Conservation (phyloP, 768 basidiomycete species). For the Lentinula lateritia region DNA sequence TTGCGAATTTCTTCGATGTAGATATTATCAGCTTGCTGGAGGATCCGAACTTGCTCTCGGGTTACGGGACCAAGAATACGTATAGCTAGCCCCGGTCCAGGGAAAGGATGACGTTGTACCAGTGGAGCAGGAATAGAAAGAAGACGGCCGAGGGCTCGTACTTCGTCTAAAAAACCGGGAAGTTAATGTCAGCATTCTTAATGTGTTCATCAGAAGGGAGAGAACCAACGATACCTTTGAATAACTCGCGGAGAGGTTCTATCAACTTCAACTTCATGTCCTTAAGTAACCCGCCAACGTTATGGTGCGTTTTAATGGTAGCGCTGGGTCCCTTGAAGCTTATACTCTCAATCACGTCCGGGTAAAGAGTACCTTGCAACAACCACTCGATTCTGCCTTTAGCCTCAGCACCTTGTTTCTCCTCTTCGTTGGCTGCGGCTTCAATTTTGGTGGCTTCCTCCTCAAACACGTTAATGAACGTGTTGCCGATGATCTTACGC, state of each 20-base stretch:
- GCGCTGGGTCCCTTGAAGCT: slow-evolving; percentile 99
- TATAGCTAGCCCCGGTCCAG: slow-evolving; percentile 96
- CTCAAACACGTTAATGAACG: slow-evolving; percentile 97
- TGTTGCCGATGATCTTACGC: slow-evolving; percentile 97
- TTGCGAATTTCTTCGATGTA: slow-evolving; percentile 97
- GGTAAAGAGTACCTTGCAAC: slow-evolving; percentile 95
- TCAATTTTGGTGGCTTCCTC: slow-evolving; percentile 90
- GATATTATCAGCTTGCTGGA: slow-evolving; percentile 90
- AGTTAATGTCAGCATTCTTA: not conserved
- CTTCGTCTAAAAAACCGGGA: slow-evolving; percentile 65
- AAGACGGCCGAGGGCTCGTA: slow-evolving; percentile 85
- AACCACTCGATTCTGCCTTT: slow-evolving; percentile 97
- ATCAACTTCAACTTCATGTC: slow-evolving; percentile 99
- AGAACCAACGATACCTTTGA: slow-evolving; percentile 69
- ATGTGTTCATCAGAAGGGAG: not conserved
- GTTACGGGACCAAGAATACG: slow-evolving; percentile 96
- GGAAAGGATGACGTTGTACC: slow-evolving; percentile 97
- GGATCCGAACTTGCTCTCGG: slow-evolving; percentile 84
- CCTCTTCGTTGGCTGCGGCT: slow-evolving; percentile 72
- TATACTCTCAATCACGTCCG: slow-evolving; percentile 98
- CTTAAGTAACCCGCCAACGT: slow-evolving; percentile 91
- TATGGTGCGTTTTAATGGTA: slow-evolving; percentile 99
- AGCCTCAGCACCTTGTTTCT: slow-evolving; percentile 53
- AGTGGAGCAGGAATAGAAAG: slow-evolving; percentile 89
- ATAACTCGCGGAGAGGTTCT: slow-evolving; percentile 93